A percentile compares a stretch with the other conserved stretches of the same genome.
phyloP scores from a whole-genome alignment of 2,329 filamentous ascomycete species.

The Trichophyton equinum region DNA sequence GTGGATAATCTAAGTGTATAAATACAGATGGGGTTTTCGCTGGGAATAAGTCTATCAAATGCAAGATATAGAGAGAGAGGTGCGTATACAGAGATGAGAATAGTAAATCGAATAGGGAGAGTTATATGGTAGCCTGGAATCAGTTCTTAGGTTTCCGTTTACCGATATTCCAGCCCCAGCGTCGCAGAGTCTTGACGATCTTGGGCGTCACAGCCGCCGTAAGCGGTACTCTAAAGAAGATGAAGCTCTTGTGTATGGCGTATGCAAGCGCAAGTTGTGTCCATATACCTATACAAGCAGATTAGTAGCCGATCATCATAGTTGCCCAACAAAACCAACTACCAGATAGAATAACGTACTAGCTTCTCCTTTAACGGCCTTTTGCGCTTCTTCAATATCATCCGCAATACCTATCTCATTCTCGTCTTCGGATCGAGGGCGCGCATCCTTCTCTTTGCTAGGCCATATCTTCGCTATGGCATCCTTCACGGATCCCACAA shows the following conservation, averaged over 20 bases:
- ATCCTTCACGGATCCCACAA: conserved; percentile 28
- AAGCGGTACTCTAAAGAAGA: conserved; percentile 86
- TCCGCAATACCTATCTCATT: conserved; percentile 1
- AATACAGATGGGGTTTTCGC: not conserved
- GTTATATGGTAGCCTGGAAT: not conserved
- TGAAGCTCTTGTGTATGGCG: conserved; percentile 94
- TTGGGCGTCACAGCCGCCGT: conserved; percentile 85
- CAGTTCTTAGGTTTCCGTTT: conserved; percentile 35
- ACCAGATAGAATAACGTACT: not conserved
- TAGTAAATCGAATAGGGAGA: not conserved
- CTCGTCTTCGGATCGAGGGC: not conserved
- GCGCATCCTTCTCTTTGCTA: not conserved
- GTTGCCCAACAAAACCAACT: conserved; percentile 3
- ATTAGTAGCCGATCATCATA: not conserved
- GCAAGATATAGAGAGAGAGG: not conserved
- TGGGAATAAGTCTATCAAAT: not conserved
- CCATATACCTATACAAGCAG: conserved; percentile 46
- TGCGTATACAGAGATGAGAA: not conserved
- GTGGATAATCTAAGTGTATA: not conserved
- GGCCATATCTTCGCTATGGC: conserved; percentile 12
- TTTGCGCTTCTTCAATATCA: not conserved
- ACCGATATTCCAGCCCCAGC: conserved; percentile 92
- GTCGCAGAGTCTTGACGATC: conserved; percentile 74
- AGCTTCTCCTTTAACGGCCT: not conserved
- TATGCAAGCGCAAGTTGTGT: conserved; percentile 90